Conservation (phyloP, 768 basidiomycete genomes). For the Gymnopilus junonius region DNA sequence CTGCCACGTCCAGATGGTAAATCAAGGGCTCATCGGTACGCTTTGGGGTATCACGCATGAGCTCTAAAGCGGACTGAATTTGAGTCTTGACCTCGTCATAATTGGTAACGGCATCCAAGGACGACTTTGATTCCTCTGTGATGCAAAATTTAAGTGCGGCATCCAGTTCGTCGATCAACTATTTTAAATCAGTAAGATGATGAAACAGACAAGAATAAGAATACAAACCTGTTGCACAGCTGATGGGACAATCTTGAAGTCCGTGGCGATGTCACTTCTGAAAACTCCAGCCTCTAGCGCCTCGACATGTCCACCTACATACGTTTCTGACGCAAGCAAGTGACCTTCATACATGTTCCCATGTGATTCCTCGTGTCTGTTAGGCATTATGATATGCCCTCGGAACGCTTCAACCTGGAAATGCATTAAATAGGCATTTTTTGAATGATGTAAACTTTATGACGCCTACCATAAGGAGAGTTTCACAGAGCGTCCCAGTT, state of each 20-base stretch:
- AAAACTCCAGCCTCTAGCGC: constrained; percentile 98
- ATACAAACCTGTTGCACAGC: constrained; percentile 77
- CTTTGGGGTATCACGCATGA: constrained; percentile 89
- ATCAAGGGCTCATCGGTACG: constrained; percentile 93
- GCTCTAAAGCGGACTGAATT: constrained; percentile 79
- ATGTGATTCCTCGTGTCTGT: constrained; percentile 91
- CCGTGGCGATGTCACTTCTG: constrained; percentile 90
- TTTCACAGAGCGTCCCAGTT: constrained; percentile 96
- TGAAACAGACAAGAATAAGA: neutral
- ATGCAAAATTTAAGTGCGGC: constrained; percentile 90
- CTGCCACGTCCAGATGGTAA: constrained; percentile 98
- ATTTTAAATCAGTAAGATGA: constrained; percentile 5
- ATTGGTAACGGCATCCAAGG: constrained; percentile 86
- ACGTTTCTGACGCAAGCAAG: constrained; percentile 95
- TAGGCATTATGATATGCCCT: constrained; percentile 95
- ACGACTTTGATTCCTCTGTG: constrained; percentile 78
- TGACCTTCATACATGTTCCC: constrained; percentile 96
- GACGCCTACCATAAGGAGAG: constrained; percentile 86
- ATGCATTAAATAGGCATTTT: neutral
- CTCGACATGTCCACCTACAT: constrained; percentile 98
- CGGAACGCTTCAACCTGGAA: constrained; percentile 92
- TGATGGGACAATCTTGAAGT: constrained; percentile 92
- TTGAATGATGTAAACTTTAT: neutral
- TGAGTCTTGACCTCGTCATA: constrained; percentile 89
- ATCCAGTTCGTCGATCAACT: constrained; percentile 96